Conservation (phyloP, 345 rosid species). For the Cochlearia excelsa region DNA sequence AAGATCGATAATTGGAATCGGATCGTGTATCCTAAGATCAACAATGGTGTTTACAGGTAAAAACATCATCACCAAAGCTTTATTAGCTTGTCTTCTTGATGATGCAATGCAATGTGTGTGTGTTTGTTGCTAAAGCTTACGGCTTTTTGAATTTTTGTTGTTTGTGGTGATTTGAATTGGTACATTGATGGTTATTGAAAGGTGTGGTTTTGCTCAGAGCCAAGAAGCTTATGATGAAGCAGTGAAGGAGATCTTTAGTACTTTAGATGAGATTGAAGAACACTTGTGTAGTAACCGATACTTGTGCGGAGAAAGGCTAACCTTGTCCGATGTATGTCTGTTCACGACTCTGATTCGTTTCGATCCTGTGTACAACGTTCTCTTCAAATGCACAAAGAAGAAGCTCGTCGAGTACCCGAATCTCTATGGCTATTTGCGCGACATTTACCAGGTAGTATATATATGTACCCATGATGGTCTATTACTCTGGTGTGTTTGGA, state of each 20-base stretch:
- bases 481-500: no score
- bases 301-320: constrained; percentile 67
- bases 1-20: constrained; percentile 73
- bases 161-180: constrained; percentile 2
- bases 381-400: constrained; percentile 84
- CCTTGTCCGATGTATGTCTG: constrained; percentile 70
- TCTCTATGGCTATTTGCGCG: constrained; percentile 64
- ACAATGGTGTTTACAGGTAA: constrained; percentile 83
- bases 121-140: constrained; percentile 21
- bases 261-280: constrained; percentile 58
- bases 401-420: constrained; percentile 67
- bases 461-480: no score
- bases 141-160: background rate
- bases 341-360: constrained; percentile 85
- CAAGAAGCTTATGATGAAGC: constrained; percentile 78
- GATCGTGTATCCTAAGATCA: constrained; percentile 64
- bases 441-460: constrained; percentile 57
- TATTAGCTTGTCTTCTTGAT: constrained; percentile 11
- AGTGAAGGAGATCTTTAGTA: constrained; percentile 53
- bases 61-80: background rate
- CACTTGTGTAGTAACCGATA: constrained; percentile 54
- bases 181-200: constrained; percentile 23
- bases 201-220: constrained; percentile 90
- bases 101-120: constrained; percentile 16
- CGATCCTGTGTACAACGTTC: constrained; percentile 66